A percentile compares a stretch with the other conserved stretches of the same genome.
Conservation (phyloP, 1,284 basidiomycete genomes). For the Boletellus sp. region DNA sequence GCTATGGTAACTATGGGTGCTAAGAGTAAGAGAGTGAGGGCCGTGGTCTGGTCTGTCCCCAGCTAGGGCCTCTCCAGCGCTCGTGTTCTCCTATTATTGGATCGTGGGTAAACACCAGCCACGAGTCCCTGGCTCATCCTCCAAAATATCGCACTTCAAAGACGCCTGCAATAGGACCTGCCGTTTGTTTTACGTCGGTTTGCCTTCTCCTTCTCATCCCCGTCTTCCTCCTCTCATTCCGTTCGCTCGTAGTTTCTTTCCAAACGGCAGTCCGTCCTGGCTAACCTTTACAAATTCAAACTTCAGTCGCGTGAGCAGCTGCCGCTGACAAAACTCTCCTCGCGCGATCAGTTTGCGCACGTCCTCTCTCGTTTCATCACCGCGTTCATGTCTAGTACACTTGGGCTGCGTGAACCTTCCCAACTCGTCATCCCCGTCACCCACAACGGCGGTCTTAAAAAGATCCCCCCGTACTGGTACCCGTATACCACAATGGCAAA, state of each 20-base stretch:
- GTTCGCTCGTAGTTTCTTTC: conserved; percentile 26
- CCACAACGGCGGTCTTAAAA: conserved; percentile 51
- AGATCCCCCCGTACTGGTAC: conserved; percentile 76
- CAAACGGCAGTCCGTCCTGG: conserved; percentile 31
- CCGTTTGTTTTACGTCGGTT: conserved; percentile 24
- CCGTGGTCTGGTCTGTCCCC: too few relatives aligned
- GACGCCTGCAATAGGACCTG: conserved; percentile 23
- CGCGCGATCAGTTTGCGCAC: conserved; percentile 51
- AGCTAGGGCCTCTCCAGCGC: too few relatives aligned
- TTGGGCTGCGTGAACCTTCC: conserved; percentile 21
- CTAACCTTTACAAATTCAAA: conserved; percentile 28
- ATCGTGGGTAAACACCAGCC: conserved; percentile 17
- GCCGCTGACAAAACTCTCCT: conserved; percentile 43
- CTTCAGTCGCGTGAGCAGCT: conserved; percentile 37
- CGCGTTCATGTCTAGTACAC: conserved; percentile 41
- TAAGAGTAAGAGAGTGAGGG: too few relatives aligned
- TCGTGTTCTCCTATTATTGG: too few relatives aligned
- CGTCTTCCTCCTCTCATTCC: too few relatives aligned
- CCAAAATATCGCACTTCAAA: conserved; percentile 22
- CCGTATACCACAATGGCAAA: conserved; percentile 91
- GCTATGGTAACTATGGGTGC: too few relatives aligned
- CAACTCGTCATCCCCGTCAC: conserved; percentile 13
- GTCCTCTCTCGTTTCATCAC: conserved; percentile 49
- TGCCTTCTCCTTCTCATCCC: not conserved
- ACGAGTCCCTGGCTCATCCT: too few relatives aligned